phyloP scores from a whole-genome alignment of 305 asterid genomes.

The Caryopteris hybrid region DNA sequence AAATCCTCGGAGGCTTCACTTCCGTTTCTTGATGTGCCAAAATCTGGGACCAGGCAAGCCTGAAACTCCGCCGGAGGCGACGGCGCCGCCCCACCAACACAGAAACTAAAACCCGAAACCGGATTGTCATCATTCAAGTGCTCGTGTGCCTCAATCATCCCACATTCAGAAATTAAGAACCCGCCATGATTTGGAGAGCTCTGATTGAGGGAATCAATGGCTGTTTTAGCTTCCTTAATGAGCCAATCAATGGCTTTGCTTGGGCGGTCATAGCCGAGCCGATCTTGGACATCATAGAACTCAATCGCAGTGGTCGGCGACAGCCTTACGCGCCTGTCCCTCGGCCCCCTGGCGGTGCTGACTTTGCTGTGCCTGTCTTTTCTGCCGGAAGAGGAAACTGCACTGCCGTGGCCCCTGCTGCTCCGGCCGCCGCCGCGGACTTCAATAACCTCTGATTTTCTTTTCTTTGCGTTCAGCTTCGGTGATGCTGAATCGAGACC shows the following conservation, averaged over 20 bases:
- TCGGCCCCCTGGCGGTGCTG: conserved; percentile 51
- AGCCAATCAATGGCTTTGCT: conserved; percentile 82
- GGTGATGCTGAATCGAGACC: no score
- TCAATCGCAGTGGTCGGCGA: conserved; percentile 74
- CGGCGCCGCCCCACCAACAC: background rate
- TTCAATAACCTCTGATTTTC: background rate
- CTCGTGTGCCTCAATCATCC: no score
- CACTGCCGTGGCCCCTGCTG: no score
- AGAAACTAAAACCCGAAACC: conserved; percentile 11
- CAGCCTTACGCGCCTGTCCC: conserved; percentile 59
- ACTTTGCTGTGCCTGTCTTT: conserved; percentile 72
- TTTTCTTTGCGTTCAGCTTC: background rate
- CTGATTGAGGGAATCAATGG: conserved; percentile 54
- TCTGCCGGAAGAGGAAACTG: conserved; percentile 37
- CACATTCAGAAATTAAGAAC: no score
- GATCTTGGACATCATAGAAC: conserved; percentile 65
- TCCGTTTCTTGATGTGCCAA: no score
- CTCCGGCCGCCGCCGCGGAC: conserved; percentile 30
- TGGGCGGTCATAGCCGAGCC: conserved; percentile 66
- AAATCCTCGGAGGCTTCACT: conserved; percentile 18
- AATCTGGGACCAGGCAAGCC: background rate
- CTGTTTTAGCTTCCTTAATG: conserved; percentile 52
- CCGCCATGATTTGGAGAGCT: background rate
- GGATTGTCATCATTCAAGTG: background rate
- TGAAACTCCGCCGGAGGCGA: conserved; percentile 1